These are phyloP conservation scores for Piloderma croceum DNA, from an alignment of 768 basidiomycete genomes.

Conservation along the genomic window DNA sequence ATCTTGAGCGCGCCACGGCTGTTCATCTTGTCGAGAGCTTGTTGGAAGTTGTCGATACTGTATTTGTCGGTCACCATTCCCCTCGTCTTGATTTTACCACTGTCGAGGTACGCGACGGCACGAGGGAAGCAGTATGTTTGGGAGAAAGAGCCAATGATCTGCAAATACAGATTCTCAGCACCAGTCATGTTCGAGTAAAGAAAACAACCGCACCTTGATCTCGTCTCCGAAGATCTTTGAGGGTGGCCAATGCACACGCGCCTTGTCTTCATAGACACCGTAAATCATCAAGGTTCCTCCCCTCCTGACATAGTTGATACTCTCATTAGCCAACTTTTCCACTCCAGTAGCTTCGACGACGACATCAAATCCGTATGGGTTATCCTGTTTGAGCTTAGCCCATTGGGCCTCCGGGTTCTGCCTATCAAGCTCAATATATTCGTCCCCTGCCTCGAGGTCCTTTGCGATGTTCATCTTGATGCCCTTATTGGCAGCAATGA, in stretches of 20 bases:
- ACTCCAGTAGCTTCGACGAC: constrained; percentile 80
- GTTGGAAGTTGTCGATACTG: constrained; percentile 64
- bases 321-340: constrained; percentile 79
- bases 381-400: constrained; percentile 70
- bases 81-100: constrained; percentile 74
- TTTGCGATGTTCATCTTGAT: constrained; percentile 87
- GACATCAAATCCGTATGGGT: constrained; percentile 88
- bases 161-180: constrained; percentile 1
- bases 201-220: constrained; percentile 39
- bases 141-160: constrained; percentile 91
- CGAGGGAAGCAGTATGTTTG: constrained; percentile 89
- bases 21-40: constrained; percentile 68
- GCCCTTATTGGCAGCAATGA: constrained; percentile 86
- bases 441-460: constrained; percentile 72
- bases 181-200: not conserved
- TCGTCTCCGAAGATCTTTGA: constrained; percentile 75
- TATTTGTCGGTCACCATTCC: constrained; percentile 75
- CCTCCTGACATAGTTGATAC: constrained; percentile 84
- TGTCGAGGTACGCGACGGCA: constrained; percentile 83
- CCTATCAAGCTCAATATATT: constrained; percentile 81
- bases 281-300: constrained; percentile 86
- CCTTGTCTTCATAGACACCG: constrained; percentile 86
- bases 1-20: not conserved
- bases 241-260: constrained; percentile 80
- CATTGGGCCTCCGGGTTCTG: constrained; percentile 71